These are phyloP conservation scores for Retiboletus flavoniger DNA, from an alignment of 1,284 basidiomycete species.

Conservation along the genomic window DNA sequence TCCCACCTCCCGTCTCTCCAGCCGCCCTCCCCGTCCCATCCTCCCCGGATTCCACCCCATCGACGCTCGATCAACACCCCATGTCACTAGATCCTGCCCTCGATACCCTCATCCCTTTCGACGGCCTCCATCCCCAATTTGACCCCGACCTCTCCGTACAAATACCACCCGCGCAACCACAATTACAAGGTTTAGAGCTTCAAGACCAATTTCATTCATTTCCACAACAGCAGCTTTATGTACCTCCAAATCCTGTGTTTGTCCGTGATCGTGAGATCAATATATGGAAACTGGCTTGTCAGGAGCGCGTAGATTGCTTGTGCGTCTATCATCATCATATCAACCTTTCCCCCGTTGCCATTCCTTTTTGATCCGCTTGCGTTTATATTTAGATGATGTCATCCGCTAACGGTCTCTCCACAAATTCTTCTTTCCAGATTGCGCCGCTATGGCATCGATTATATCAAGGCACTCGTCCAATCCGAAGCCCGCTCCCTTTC, in stretches of 20 bases:
- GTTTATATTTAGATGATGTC: slow-evolving; percentile 10
- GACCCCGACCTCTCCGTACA: slow-evolving; percentile 18
- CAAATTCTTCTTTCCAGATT: slow-evolving; percentile 16
- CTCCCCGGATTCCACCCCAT: background rate
- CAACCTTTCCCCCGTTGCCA: slow-evolving; percentile 2
- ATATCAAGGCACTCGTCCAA: slow-evolving; percentile 34
- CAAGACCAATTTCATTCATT: slow-evolving; percentile 29
- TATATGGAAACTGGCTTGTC: slow-evolving; percentile 36
- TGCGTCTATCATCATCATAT: slow-evolving; percentile 20
- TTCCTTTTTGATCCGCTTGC: slow-evolving; percentile 16
- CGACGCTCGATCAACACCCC: background rate
- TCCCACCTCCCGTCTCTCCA: slow-evolving; percentile 6
- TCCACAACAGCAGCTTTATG: slow-evolving; percentile 26
- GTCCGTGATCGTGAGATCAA: slow-evolving; percentile 35
- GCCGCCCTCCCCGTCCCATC: background rate
- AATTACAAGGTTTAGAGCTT: slow-evolving; percentile 24
- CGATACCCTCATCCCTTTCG: slow-evolving; percentile 28
- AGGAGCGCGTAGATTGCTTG: slow-evolving; percentile 35
- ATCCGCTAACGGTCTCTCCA: background rate
- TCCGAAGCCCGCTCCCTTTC: slow-evolving; percentile 24
- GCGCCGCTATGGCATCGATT: slow-evolving; percentile 33
- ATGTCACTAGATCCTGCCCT: slow-evolving; percentile 18
- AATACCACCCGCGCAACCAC: slow-evolving; percentile 15
- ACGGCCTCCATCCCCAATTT: slow-evolving; percentile 20
- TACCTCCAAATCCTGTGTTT: slow-evolving; percentile 28